Conservation (phyloP, 1,139 yeast species). For the Saccharomyces hybrid region DNA sequence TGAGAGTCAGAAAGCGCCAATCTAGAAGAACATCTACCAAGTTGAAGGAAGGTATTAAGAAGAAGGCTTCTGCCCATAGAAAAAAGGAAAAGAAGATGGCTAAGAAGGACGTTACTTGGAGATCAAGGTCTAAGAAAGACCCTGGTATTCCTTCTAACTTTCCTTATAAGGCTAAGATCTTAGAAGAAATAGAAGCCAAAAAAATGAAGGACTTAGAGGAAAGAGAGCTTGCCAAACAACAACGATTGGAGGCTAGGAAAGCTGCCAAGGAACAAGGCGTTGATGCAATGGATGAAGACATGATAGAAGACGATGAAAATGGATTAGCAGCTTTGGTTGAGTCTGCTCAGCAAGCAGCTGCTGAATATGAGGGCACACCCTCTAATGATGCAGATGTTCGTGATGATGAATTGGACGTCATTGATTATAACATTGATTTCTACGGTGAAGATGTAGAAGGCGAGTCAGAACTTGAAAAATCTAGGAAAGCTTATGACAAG, state of each 20-base stretch:
- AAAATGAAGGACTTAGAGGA: conserved; percentile 58
- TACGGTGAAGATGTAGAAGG: conserved; percentile 42
- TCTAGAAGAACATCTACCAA: conserved; percentile 79
- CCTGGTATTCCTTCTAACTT: conserved; percentile 92
- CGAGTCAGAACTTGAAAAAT: conserved; percentile 56
- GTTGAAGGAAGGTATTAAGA: conserved; percentile 91
- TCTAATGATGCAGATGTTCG: conserved; percentile 27
- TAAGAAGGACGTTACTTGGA: conserved; percentile 92
- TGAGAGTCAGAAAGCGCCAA: conserved; percentile 33
- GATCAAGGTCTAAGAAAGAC: conserved; percentile 71
- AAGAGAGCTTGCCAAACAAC: conserved; percentile 39
- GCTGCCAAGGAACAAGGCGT: conserved; percentile 39
- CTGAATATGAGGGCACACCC: conserved; percentile 42
- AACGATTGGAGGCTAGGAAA: conserved; percentile 41
- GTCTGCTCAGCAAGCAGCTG: conserved; percentile 83
- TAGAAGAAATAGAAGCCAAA: conserved; percentile 71
- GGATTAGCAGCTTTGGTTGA: conserved; percentile 83
- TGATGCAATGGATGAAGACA: conserved; percentile 39
- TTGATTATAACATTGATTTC: conserved; percentile 45
- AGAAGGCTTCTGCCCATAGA: conserved; percentile 87
- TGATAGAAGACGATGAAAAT: conserved; percentile 40
- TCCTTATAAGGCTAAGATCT: conserved; percentile 83
- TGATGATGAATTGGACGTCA: conserved; percentile 41
- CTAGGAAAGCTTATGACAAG: conserved; percentile 89
- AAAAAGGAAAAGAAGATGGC: conserved; percentile 75